These are phyloP conservation scores for Teratosphaeria epicoccoides DNA, from an alignment of 2,329 filamentous ascomycete genomes.

Conservation along the genomic window DNA sequence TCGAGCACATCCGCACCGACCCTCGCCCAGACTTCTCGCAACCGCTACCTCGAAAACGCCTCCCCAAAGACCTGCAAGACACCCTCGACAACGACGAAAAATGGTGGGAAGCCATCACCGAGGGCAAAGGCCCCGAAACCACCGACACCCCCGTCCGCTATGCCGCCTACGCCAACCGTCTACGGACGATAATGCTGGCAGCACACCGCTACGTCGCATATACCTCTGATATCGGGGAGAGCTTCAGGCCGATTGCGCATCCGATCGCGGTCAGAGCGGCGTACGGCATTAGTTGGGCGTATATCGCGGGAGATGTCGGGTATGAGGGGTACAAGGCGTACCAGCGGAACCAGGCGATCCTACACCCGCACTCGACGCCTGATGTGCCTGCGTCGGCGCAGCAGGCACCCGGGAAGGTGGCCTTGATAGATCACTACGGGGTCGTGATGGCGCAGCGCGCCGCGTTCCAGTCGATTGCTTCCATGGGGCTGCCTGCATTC, in stretches of 20 bases:
- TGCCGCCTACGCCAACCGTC: conserved; percentile 76
- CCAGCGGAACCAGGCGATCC: conserved; percentile 65
- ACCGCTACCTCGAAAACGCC: conserved; percentile 39
- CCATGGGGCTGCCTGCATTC: conserved; percentile 88
- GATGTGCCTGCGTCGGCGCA: conserved; percentile 24
- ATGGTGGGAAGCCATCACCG: conserved; percentile 47
- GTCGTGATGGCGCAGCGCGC: conserved; percentile 85
- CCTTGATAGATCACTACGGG: conserved; percentile 79
- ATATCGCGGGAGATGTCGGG: conserved; percentile 78
- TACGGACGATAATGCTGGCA: conserved; percentile 58
- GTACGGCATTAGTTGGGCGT: conserved; percentile 87
- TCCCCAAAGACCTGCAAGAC: conserved; percentile 46
- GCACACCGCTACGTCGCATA: conserved; percentile 96
- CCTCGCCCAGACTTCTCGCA: conserved; percentile 38
- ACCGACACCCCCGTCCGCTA: conserved; percentile 82
- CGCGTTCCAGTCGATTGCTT: conserved; percentile 81
- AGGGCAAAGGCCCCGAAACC: conserved; percentile 65
- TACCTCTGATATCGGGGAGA: conserved; percentile 89
- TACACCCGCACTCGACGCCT: conserved; percentile 51
- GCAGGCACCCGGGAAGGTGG: conserved; percentile 30
- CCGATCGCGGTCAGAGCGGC: conserved; percentile 69
- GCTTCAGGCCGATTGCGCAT: conserved; percentile 85
- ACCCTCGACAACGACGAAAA: conserved; percentile 55
- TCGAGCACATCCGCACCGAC: conserved; percentile 33
- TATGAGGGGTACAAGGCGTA: conserved; percentile 96